Base-by-base conservation (phyloP, 164 flowering plant species). In the Cinnamomum chago region DNA sequence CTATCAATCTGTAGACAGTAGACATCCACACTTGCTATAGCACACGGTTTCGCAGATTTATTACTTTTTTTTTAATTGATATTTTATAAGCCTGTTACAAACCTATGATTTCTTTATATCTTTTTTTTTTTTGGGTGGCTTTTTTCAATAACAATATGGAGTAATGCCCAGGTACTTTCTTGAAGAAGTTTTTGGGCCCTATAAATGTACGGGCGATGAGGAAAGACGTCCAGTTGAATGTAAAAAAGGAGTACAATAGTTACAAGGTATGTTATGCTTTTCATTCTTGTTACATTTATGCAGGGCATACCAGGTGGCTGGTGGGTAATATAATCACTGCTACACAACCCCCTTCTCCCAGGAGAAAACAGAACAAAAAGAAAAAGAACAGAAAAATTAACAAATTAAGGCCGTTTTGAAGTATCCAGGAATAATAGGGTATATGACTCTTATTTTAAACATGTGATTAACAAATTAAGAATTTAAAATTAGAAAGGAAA, bases 151-250 rank as follows among this genome's bases (percentile, higher is more conserved):
- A 55, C 47, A 55, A 55, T 55, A 20, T 55, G 60, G 17, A 3
- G 60, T 15, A 28, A 17, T 47, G 52, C 18, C 18, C 84, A 95
- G 98, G 95, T 52, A 30, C 83, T 22, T 93, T 95, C 66, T 78
- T 95, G 78, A 90, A 77, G 85, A 93, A 88, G 97, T 93, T 95
- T 85, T 80, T 95, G 35, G 99, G 99, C 65, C 99, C 99, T 50
- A 88, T 92, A 22, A 92, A 87, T 79, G 97, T 95, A 50, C 87
- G 94, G n/a, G 97, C 98, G 5, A 82, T 85, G 23, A 82, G 88
- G 80, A 93, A 91, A 78, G 98, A 95, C 62, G 85, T 93, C 30
- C 96, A 91, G 74, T 77, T 93, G 83, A 92, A 93, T 85, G 94
- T 93, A 25, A 95, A 95, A 78, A 96, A 95, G 84, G 99, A 95